phyloP scores from a whole-genome alignment of 768 basidiomycete species.

The Solioccasus polychromus region DNA sequence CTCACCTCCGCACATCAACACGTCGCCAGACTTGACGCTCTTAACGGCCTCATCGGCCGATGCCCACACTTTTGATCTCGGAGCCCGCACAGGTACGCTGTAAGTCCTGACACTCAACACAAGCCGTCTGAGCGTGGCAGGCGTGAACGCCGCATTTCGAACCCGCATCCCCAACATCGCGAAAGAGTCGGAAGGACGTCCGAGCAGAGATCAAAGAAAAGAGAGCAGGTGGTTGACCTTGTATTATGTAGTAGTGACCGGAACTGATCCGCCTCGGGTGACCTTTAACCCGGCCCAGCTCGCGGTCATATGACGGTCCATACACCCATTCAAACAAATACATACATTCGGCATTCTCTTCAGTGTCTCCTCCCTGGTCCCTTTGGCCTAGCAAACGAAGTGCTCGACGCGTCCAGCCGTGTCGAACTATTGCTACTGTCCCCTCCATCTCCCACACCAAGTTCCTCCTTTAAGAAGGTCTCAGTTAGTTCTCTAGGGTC shows the following conservation, averaged over 20 bases:
- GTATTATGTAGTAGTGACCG: slow-evolving; percentile 10
- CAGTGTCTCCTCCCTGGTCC: slow-evolving; percentile 60
- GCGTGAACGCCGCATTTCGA: slow-evolving; percentile 12
- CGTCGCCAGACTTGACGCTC: slow-evolving; percentile 77
- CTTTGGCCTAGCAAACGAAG: slow-evolving; percentile 65
- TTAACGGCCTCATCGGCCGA: slow-evolving; percentile 81
- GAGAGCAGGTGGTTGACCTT: neutral
- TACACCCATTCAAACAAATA: no score
- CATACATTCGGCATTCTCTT: slow-evolving; percentile 5
- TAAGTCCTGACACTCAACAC: slow-evolving; percentile 20
- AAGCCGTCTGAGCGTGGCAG: slow-evolving; percentile 19
- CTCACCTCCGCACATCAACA: slow-evolving; percentile 80
- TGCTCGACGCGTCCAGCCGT: slow-evolving; percentile 28
- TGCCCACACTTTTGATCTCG: slow-evolving; percentile 68
- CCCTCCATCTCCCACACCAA: slow-evolving; percentile 37
- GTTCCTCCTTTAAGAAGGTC: slow-evolving; percentile 54
- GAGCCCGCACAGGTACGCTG: slow-evolving; percentile 23
- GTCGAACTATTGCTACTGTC: slow-evolving; percentile 4
- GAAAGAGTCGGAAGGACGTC: slow-evolving; percentile 1
- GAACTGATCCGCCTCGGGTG: slow-evolving; percentile 25
- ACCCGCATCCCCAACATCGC: slow-evolving; percentile 22
- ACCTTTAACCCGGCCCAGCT: no score
- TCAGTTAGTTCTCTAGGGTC: slow-evolving; percentile 73
- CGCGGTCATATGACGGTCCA: neutral
- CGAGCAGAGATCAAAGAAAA: neutral